These are phyloP conservation scores for Penicillium waksmanii DNA, from an alignment of 495 filamentous ascomycete species.

Conservation along the genomic window DNA sequence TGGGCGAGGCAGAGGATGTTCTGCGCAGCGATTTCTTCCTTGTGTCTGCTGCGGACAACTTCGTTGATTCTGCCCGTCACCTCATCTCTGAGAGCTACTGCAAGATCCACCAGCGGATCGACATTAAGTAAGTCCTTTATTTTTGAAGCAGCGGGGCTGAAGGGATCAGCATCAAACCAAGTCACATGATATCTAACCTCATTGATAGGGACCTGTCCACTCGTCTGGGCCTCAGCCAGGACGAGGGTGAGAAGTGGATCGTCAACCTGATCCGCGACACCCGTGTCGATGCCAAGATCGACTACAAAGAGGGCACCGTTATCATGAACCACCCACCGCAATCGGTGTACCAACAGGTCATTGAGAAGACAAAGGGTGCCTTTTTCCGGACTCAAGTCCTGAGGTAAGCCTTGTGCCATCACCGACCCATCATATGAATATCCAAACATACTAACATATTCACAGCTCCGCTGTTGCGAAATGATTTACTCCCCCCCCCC, in stretches of 20 bases:
- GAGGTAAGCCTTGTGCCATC: constrained; percentile 39
- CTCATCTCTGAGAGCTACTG: constrained; percentile 98
- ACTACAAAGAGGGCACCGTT: constrained; percentile 97
- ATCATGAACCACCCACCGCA: constrained; percentile 99
- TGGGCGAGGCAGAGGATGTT: constrained; percentile 88
- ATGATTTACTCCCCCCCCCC: constrained; percentile 34
- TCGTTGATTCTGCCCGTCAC: constrained; percentile 93
- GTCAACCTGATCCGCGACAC: constrained; percentile 98
- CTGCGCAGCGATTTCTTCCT: constrained; percentile 96
- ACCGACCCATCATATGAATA: not conserved
- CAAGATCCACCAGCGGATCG: constrained; percentile 98
- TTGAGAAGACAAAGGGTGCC: constrained; percentile 92
- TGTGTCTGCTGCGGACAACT: constrained; percentile 77
- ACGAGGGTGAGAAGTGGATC: constrained; percentile 99
- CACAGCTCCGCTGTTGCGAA: constrained; percentile 53
- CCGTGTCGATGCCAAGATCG: constrained; percentile 96
- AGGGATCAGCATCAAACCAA: not conserved
- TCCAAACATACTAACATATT: constrained; percentile 12
- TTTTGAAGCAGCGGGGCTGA: not conserved
- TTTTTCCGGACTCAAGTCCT: constrained; percentile 87
- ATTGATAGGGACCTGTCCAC: constrained; percentile 75
- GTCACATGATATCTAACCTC: constrained; percentile 23
- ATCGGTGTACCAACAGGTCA: constrained; percentile 98
- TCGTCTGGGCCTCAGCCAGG: constrained; percentile 83
- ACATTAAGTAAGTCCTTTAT: constrained; percentile 79